These are phyloP conservation scores for Halophytophthora polymorphica DNA, from an alignment of 352 stramenopile genomes.

Conservation along the genomic window DNA sequence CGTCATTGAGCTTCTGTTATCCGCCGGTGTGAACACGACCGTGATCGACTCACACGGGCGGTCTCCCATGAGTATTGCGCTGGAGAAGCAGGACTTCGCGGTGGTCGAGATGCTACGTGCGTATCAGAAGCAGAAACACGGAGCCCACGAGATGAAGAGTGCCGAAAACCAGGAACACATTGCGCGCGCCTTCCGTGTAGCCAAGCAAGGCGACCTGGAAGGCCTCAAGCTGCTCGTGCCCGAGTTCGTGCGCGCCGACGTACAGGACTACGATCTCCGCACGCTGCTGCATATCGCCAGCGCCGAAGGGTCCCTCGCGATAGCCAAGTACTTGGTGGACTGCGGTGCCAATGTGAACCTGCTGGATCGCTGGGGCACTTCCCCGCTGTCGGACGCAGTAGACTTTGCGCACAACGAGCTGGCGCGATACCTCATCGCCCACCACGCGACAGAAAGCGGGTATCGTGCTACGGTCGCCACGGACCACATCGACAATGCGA, in stretches of 20 bases:
- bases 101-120: constrained; percentile 65
- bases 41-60: constrained; percentile 52
- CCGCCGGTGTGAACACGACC: constrained; percentile 58
- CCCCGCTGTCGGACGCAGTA: constrained; percentile 65
- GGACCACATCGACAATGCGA: constrained; percentile 59
- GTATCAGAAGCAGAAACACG: constrained; percentile 51
- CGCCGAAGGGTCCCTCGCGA: constrained; percentile 54
- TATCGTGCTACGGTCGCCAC: constrained; percentile 49
- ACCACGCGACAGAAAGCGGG: constrained; percentile 65
- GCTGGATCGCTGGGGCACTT: constrained; percentile 77
- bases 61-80: constrained; percentile 62
- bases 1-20: constrained; percentile 75
- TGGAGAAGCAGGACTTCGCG: constrained; percentile 49
- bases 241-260: constrained; percentile 49
- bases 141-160: constrained; percentile 25
- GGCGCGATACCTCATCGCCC: constrained; percentile 56
- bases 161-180: constrained; percentile 41
- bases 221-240: constrained; percentile 55
- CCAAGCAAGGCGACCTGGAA: constrained; percentile 48
- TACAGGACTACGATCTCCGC: constrained; percentile 74
- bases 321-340: constrained; percentile 63
- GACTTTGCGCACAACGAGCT: constrained; percentile 80
- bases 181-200: constrained; percentile 51
- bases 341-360: constrained; percentile 76
- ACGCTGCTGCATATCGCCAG: constrained; percentile 73